Percentiles rank a stretch among this genome's conserved stretches.
phyloP scores from a whole-genome alignment of 1,284 basidiomycete genomes.

The Erythrobasidium hasegawianum region DNA sequence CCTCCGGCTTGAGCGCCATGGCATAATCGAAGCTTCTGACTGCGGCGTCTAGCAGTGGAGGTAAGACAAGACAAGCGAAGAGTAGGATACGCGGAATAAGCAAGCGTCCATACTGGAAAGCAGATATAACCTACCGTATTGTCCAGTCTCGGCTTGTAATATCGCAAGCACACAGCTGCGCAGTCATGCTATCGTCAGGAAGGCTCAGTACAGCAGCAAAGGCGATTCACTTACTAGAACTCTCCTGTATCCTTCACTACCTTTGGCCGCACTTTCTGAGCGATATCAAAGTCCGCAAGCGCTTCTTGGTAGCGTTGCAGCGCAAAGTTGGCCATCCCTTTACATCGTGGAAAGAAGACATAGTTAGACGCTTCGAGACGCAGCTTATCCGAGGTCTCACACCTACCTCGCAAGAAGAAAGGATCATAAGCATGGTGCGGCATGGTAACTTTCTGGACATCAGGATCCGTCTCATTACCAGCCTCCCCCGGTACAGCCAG shows the following conservation, averaged over 20 bases:
- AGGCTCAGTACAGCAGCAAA: background rate
- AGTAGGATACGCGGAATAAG: no score
- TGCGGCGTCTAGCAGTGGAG: background rate
- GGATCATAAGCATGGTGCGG: conserved; percentile 24
- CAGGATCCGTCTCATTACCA: background rate
- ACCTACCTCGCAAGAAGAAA: conserved; percentile 27
- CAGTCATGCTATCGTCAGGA: no score
- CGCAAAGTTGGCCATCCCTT: conserved; percentile 28
- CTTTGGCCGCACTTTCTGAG: background rate
- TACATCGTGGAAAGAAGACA: background rate
- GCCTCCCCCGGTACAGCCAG: background rate
- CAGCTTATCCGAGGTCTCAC: background rate
- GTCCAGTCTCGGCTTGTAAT: conserved; percentile 19
- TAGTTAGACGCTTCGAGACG: background rate
- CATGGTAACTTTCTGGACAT: background rate
- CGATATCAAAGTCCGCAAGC: conserved; percentile 20
- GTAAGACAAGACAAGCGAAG: background rate
- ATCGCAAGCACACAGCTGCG: conserved; percentile 11
- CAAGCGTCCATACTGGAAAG: background rate
- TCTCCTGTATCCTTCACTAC: conserved; percentile 32
- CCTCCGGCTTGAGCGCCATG: conserved; percentile 33
- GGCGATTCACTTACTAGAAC: conserved; percentile 10
- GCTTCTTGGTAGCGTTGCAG: conserved; percentile 24
- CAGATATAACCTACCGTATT: conserved; percentile 5
- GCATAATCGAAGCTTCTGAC: conserved; percentile 23